phyloP scores from a whole-genome alignment of 2,329 filamentous ascomycete species.

The Fusarium burgessii region DNA sequence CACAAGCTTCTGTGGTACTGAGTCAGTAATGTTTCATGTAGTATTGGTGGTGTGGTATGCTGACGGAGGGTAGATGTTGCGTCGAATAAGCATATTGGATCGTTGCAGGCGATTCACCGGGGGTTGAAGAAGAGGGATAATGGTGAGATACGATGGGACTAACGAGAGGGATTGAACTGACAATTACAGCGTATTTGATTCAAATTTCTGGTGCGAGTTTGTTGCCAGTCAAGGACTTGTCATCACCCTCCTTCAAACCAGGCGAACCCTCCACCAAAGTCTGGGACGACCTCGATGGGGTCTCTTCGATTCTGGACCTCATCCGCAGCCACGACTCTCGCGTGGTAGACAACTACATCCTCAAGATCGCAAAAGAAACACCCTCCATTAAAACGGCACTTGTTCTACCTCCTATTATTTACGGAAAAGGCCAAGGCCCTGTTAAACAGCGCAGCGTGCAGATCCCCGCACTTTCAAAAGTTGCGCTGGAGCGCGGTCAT shows the following conservation, averaged over 20 bases:
- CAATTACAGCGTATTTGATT: constrained; percentile 37
- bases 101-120: constrained; percentile 48
- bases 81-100: constrained; percentile 49
- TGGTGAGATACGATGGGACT: not conserved
- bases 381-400: constrained; percentile 51
- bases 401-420: constrained; percentile 54
- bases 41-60: not conserved
- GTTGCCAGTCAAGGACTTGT: constrained; percentile 51
- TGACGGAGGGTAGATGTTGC: constrained; percentile 48
- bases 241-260: constrained; percentile 46
- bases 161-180: not conserved
- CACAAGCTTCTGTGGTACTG: constrained; percentile 58
- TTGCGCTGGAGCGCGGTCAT: constrained; percentile 50
- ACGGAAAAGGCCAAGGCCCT: constrained; percentile 54
- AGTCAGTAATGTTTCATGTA: constrained; percentile 46
- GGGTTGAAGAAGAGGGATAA: constrained; percentile 38
- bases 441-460: constrained; percentile 57
- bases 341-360: constrained; percentile 54
- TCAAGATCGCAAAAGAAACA: constrained; percentile 45
- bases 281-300: constrained; percentile 53
- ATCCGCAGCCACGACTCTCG: constrained; percentile 46
- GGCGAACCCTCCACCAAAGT: constrained; percentile 48
- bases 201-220: constrained; percentile 56
- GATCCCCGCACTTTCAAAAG: constrained; percentile 52
- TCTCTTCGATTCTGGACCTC: constrained; percentile 42